Evolutionary conservation across 352 stramenopile species (phyloP).

Genomic region (Paralagenidium karlingii): DNA sequence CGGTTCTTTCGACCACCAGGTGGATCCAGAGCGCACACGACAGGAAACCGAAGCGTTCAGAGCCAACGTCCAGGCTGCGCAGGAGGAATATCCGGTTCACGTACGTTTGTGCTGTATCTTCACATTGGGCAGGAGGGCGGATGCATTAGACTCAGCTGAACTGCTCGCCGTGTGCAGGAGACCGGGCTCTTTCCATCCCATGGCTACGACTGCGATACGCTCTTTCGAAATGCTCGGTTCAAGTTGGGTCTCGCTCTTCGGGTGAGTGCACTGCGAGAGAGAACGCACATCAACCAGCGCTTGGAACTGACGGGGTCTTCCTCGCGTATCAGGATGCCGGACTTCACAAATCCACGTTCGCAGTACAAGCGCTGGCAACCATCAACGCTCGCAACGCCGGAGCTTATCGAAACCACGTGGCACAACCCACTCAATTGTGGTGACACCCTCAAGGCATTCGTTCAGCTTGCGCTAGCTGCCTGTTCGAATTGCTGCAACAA

Average conservation of each 20-base stretch:
- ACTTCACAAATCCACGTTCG: constrained; percentile 49
- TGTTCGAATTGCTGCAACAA: constrained; percentile 31
- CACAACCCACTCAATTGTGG: constrained; percentile 47
- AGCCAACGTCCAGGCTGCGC: constrained; percentile 43
- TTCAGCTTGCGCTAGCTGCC: constrained; percentile 18
- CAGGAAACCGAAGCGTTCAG: constrained; percentile 59
- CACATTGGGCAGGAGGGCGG: no score
- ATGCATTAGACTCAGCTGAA: neutral
- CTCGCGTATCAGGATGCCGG: constrained; percentile 28
- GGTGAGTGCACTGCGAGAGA: constrained; percentile 8
- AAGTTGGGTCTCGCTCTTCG: constrained; percentile 61
- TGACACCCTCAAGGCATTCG: constrained; percentile 22
- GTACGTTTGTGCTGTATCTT: no score
- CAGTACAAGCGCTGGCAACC: constrained; percentile 41
- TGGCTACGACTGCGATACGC: constrained; percentile 58
- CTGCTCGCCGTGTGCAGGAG: constrained; percentile 18
- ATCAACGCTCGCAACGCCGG: constrained; percentile 60
- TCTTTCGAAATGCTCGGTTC: constrained; percentile 77
- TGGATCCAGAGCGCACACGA: constrained; percentile 44
- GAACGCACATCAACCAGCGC: no score
- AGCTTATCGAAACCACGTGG: constrained; percentile 48
- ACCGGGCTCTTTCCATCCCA: constrained; percentile 53
- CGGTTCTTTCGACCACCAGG: constrained; percentile 10
- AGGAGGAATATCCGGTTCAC: constrained; percentile 37
- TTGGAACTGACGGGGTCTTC: neutral